Evolutionary conservation across 257 asterid species (phyloP).

Genomic region (Forsythia suspensa): DNA sequence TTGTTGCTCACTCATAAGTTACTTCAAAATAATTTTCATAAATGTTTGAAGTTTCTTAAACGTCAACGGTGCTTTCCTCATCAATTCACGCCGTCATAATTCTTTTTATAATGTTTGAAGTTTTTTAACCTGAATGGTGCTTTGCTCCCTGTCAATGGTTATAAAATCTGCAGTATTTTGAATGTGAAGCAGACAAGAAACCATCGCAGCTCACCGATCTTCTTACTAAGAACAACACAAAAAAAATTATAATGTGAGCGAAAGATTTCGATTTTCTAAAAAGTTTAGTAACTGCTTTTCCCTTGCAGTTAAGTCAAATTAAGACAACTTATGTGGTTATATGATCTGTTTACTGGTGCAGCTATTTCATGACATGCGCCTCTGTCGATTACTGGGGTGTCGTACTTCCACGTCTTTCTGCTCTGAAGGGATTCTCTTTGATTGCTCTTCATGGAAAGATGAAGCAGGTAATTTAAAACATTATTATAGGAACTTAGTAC

Average conservation of each 20-base stretch:
- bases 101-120: neutral
- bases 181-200: constrained; percentile 91
- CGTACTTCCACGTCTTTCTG: constrained; percentile 72
- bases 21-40: neutral
- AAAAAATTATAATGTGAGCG: constrained; percentile 75
- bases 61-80: too few relatives aligned
- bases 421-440: constrained; percentile 58
- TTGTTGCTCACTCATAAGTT: neutral
- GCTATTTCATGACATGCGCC: constrained; percentile 98
- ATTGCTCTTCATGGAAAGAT: constrained; percentile 92
- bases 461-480: constrained; percentile 70
- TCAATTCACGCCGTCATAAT: neutral
- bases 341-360: constrained; percentile 37
- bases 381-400: constrained; percentile 98
- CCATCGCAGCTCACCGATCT: constrained; percentile 71
- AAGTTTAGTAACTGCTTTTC: constrained; percentile 4
- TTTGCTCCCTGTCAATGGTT: neutral
- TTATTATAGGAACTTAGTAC: neutral
- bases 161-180: constrained; percentile 58
- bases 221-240: constrained; percentile 53
- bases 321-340: constrained; percentile 23
- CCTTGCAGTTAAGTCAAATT: constrained; percentile 1
- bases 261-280: neutral
- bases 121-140: neutral
- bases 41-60: neutral